These are phyloP conservation scores for Penstemon davidsonii DNA, from an alignment of 257 asterid genomes.

Conservation along the genomic window DNA sequence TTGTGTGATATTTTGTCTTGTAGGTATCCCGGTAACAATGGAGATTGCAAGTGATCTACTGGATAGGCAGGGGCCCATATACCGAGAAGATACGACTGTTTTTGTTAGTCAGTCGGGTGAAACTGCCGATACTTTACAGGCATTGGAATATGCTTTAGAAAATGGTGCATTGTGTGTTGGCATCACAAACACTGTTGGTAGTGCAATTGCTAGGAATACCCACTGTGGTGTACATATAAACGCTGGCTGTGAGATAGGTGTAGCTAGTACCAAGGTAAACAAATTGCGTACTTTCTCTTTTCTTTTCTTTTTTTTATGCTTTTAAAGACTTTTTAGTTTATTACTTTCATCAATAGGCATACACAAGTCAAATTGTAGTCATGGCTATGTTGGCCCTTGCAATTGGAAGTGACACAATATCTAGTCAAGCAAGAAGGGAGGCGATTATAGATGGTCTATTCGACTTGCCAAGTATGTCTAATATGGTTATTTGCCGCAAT, in stretches of 20 bases:
- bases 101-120: constrained; percentile 99
- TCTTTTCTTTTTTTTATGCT: neutral
- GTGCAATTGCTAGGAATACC: constrained; percentile 97
- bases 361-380: constrained; percentile 95
- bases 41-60: constrained; percentile 97
- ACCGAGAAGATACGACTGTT: constrained; percentile 92
- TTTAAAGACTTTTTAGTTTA: constrained; percentile 25
- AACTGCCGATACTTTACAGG: constrained; percentile 95
- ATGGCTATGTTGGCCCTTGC: constrained; percentile 99
- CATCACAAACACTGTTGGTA: constrained; percentile 94
- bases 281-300: constrained; percentile 8
- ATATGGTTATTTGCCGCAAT: constrained; percentile 13
- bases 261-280: constrained; percentile 92
- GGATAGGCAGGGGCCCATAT: constrained; percentile 97
- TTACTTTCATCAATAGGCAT: constrained; percentile 59
- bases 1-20: neutral
- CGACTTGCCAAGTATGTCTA: constrained; percentile 79
- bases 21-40: constrained; percentile 95
- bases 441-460: constrained; percentile 83
- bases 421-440: constrained; percentile 80
- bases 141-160: constrained; percentile 90
- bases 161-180: constrained; percentile 97
- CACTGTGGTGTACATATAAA: constrained; percentile 96
- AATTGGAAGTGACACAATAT: constrained; percentile 80
- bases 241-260: constrained; percentile 99